Base-by-base conservation (phyloP, 768 basidiomycete species). In the Hypsizygus marmoreus region DNA sequence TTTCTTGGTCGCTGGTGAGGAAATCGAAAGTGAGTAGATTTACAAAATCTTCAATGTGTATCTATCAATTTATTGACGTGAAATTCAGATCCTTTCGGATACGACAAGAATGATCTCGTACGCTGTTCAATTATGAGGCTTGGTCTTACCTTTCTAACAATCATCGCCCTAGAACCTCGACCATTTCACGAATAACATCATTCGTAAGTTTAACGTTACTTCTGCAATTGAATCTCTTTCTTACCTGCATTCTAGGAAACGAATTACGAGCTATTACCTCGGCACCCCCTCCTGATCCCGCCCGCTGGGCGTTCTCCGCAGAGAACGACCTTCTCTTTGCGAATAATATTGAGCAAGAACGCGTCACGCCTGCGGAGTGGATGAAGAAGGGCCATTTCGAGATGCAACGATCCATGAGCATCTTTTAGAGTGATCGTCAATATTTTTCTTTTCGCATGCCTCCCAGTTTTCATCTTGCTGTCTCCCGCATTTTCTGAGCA, bases 31-130 rank as follows among this genome's bases (percentile, higher is more conserved):
- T 85, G 49, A 55, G 81, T 68, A 25, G n/a, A 14, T 26, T 56
- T 45, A 36, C 22, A 37, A 28, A 40, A 16, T 40, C 29, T 19
- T 41, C 29, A n/a, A n/a, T n/a, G n/a, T n/a, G n/a, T n/a, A n/a
- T 40, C 38, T 39, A 22, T 40, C 40, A n/a, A 6, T 43, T 13
- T 42, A 28, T 28, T 38, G 17, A 36, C 26, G 12, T 38, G 17
- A 17, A 35, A 14, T 14, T 16, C 49, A 75, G 75, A 76, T 62
- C 74, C 74, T 29, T 76, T 75, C 44, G 73, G 84, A 40, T 86
- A 86, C 55, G 86, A 86, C 65, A 84, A 82, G 62, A 87, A 88
- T 58, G 86, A 87, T 55, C 70, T 87, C 45, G 80, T 82, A 50
- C 50, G 76, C 64, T 3, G 7, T 20, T 37, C 22, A 22, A 32